Conservation (phyloP, 163 green algal genomes). For the Trebouxia gelatinosa region DNA sequence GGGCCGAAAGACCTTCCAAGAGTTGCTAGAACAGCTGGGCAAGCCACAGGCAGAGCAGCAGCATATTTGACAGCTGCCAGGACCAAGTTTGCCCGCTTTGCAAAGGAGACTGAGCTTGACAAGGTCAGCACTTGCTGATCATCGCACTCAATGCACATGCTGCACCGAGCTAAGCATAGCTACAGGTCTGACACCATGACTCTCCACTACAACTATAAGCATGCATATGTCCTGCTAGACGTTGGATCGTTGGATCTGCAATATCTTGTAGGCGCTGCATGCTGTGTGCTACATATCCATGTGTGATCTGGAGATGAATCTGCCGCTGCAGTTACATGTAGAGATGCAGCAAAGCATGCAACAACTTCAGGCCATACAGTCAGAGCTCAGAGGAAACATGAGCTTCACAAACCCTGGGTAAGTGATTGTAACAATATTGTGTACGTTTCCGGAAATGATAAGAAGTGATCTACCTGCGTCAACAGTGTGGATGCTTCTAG, state of each 20-base stretch:
- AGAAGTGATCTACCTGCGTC: not conserved
- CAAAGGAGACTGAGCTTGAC: slow-evolving; percentile 25
- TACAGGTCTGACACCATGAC: not conserved
- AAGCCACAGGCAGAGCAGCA: slow-evolving; percentile 27
- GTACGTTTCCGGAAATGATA: no score
- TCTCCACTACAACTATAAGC: not conserved
- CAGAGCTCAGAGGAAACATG: slow-evolving; percentile 18
- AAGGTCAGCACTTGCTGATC: slow-evolving; percentile 7
- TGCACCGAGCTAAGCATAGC: not conserved
- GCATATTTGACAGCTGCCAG: slow-evolving; percentile 13
- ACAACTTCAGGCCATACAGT: slow-evolving; percentile 29
- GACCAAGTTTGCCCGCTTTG: slow-evolving; percentile 12
- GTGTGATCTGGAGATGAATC: not conserved
- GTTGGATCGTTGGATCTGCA: not conserved
- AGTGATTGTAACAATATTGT: not conserved
- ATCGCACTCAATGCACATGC: not conserved
- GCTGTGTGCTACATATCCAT: not conserved
- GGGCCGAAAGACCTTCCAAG: slow-evolving; percentile 26
- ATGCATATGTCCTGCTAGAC: not conserved
- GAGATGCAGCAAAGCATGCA: slow-evolving; percentile 39
- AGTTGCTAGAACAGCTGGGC: slow-evolving; percentile 10
- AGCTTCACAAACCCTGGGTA: slow-evolving; percentile 30
- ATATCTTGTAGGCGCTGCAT: not conserved
- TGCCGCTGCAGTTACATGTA: slow-evolving; percentile 31
- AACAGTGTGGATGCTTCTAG: not conserved